Base-by-base conservation (phyloP, 169 alveolate genomes). In the Cryptosporidium sp. region DNA sequence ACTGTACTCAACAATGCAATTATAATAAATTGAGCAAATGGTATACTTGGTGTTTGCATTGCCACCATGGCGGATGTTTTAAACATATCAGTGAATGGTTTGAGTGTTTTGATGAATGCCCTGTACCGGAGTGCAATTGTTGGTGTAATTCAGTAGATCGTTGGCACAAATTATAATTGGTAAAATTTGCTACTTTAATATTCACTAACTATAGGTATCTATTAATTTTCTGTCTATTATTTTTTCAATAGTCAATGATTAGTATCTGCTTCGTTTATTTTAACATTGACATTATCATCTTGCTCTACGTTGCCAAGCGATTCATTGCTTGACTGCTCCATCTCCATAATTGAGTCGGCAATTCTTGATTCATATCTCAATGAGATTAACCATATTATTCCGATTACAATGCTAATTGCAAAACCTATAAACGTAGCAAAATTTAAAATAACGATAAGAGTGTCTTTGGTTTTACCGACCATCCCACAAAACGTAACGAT, bases 41-140 rank as follows among this genome's bases (percentile, higher is more conserved):
- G 89, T 80, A 80, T 29, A 80, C 70, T 62, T 80, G 89, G 89
- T 80, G 89, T 35, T 26, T 80, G 9, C 65, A 80, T 45, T 80
- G 89, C 53, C 89, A 80, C 60, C 89, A 80, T 42, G 89, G 89
- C 21, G 89, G 89, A 26, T 80, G 89, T 35, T 62, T 80, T 45
- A 62, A 80, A 35, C 89, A 80, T 45, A 62, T 80, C 1, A 80
- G 51, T 62, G 89, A 80, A 44, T 80, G 89, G 89, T 80, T 80
- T 26, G 89, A 80, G 33, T 80, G 75, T 21, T 80, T 80, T 65
- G 89, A 80, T 23, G 89, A 80, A 65, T 80, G 89, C 52, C 89
- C 89, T 58, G 89, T 80, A 10, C 75, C 89, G 16, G 80, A 80
- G 5, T 80, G 89, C 39, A 60, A 80, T 42, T 80, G 89, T 29